Evolutionary conservation across 805 yeast species (phyloP), one percentile per base, ranked within the genome.

Genomic region (Barnettozyma californica): DNA sequence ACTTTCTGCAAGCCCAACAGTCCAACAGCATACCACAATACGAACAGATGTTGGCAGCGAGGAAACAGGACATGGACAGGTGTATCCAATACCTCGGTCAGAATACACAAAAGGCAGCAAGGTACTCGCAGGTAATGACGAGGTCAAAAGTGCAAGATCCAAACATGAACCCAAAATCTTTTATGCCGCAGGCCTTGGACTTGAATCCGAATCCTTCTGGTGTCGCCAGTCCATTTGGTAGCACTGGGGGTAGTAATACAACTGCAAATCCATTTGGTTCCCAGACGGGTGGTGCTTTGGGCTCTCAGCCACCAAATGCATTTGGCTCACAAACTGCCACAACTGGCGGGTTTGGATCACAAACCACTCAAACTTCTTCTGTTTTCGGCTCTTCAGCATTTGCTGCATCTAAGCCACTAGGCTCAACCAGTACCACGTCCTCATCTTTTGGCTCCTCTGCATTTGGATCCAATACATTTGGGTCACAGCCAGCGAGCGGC

Each of bases 81-180:
- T 74, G 80, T 50, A 49, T 74, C 1, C 48, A 62, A 1, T 69
- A 65, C 39, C 43, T 81, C 3, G 58, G 57, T 9, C 62, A 61
- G 0, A 75, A 77, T 47, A 60, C 77, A 2, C 64, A 66, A 20
- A 70, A 73, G 54, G 85, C 83, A 7, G 84, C 83, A 1, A 68
- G 85, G 43, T 81, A 73, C 59, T 59, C 75, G n/a, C 85, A 82
- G 50, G 54, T 70, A 19, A 66, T 76, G 5, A 71, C 76, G 1
- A 61, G 62, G 40, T 57, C 65, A 37, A 43, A 63, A 21, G 44
- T 50, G n/a, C 62, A 58, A 35, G 67, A 57, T 31, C 66, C 54
- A 46, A 56, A 41, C 38, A 59, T 54, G 5, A 45, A 59, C 4
- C 53, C 59, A 9, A 65, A 65, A 29, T 64, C 67, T 0, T 72